Base-by-base conservation (phyloP, 2,329 filamentous ascomycete genomes). In the Remersonia thermophila region DNA sequence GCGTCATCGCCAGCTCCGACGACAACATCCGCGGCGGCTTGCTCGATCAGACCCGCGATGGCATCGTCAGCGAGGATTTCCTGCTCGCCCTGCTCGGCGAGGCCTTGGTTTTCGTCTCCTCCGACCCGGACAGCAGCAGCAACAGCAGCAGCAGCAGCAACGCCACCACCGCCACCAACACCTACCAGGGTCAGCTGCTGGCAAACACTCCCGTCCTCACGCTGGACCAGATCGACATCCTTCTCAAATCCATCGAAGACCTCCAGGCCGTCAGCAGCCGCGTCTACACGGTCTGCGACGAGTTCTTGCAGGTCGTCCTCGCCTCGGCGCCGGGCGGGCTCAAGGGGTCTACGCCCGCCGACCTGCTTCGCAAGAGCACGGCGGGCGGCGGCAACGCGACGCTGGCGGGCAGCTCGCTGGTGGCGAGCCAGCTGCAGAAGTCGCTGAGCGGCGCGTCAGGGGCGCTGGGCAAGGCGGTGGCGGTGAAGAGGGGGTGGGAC, bases 1-100 rank as follows among this genome's bases (percentile, higher is more conserved):
- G 84, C n/a, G 80, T 93, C 40, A 82, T 95, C 48, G 74, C 79
- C 36, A 91, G 83, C 53, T 80, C 89, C 2, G 81, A 83, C 39
- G 86, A 94, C 56, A 89, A 84, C 53, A 93, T 96, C 49, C 82
- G 83, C 39, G 89, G 89, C 37, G 89, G 89, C 1, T 66, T 95
- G 2, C 93, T 86, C 55, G 87, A 96, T 52, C 76, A 78, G 16
- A 71, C 74, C 13, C 73, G 83, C 10, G 82, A 87, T 51, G 78
- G 83, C 1, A 84, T 93, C 6, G 81, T 95, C 13, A 83, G 83
- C 48, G 83, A 93, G 43, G 89, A 96, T 49, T 87, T 87, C 35
- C 60, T 96, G 15, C 66, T 95, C 7, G 77, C 81, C 3, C 66
- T 96, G 11, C 69, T 96, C 1, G 87, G 85, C 35, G 89, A 96